phyloP scores from a whole-genome alignment of 768 basidiomycete species.

The Trametes maxima region DNA sequence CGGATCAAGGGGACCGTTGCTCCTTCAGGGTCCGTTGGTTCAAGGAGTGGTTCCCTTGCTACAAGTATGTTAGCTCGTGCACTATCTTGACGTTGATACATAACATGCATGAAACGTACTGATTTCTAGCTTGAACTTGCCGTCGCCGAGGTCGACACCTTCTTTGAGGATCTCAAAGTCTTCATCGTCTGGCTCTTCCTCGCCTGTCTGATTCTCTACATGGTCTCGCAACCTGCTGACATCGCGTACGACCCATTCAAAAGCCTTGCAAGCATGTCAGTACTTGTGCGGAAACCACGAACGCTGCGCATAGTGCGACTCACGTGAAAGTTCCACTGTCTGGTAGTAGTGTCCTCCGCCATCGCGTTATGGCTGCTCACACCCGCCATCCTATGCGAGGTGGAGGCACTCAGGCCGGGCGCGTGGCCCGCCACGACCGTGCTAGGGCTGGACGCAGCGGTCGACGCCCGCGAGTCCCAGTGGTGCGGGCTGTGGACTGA shows the following conservation, averaged over 20 bases:
- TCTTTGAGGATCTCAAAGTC: slow-evolving; percentile 66
- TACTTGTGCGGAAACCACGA: background rate
- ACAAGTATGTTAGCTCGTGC: background rate
- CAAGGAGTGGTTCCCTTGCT: slow-evolving; percentile 19
- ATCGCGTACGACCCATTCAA: slow-evolving; percentile 71
- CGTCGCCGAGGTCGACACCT: slow-evolving; percentile 67
- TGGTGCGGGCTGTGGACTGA: slow-evolving; percentile 21
- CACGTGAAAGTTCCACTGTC: slow-evolving; percentile 70
- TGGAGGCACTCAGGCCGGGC: slow-evolving; percentile 16
- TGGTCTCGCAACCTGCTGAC: slow-evolving; percentile 58
- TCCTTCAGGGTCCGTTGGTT: slow-evolving; percentile 11
- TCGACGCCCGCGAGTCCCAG: slow-evolving; percentile 34
- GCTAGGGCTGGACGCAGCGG: slow-evolving; percentile 27
- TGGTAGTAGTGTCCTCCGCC: slow-evolving; percentile 49
- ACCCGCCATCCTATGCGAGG: slow-evolving; percentile 18
- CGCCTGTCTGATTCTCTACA: slow-evolving; percentile 43
- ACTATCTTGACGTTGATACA: background rate
- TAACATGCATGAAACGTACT: slow-evolving; percentile 39
- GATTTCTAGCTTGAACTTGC: slow-evolving; percentile 73
- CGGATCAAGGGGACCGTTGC: slow-evolving; percentile 15
- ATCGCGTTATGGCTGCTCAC: slow-evolving; percentile 15
- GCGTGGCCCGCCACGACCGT: slow-evolving; percentile 25
- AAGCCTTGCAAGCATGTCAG: slow-evolving; percentile 47
- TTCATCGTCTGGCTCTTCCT: slow-evolving; percentile 33
- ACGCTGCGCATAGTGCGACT: slow-evolving; percentile 20